Evolutionary conservation across 1,284 basidiomycete species (phyloP), one percentile per base, ranked within the genome.

Genomic region (Sanghuangporus weigelae): DNA sequence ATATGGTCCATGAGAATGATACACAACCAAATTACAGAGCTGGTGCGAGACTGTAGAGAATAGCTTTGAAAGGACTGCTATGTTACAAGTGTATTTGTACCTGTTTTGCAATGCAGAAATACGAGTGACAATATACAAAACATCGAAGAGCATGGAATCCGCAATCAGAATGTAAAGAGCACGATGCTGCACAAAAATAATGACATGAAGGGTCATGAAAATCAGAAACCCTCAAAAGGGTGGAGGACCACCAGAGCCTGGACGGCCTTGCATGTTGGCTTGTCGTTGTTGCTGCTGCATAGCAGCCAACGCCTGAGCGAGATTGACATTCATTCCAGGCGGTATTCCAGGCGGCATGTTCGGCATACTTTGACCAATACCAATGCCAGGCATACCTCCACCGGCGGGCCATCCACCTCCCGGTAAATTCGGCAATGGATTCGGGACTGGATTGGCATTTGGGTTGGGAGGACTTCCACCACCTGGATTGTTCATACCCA

Each of bases 1-100:
- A 44, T 93, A 92, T 67, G 79, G 77, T 10, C 57, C 65, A 8
- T 64, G 57, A 60, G 68, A 57, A 11, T 11, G 10, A 67, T 40
- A 6, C n/a, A 44, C 26, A 14, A 16, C 55, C 26, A 3, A 26
- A 31, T 31, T 31, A 31, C 26, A 31, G 26, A 31, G 26, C 26
- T 53, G 50, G 12, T 0, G 44, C 19, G 44, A 14, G 19, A 46
- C 44, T 46, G 14, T 46, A 46, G 19, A 31, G 26, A 31, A 31
- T 31, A 31, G 19, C 26, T 8, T 50, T 23, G 21, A 51, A 26
- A 19, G 26, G 16, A 19, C 16, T 59, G 21, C n/a, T 38, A 3
- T 36, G 31, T 38, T 56, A 14, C 36, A 36, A 38, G 19, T 56
- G 54, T 38, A 56, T n/a, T 56, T 36, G 14, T 56, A 56, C n/a